Percentiles rank a stretch among this genome's conserved stretches.
Conservation (phyloP, 2,329 filamentous ascomycete genomes). For the Neospermospora avenae region DNA sequence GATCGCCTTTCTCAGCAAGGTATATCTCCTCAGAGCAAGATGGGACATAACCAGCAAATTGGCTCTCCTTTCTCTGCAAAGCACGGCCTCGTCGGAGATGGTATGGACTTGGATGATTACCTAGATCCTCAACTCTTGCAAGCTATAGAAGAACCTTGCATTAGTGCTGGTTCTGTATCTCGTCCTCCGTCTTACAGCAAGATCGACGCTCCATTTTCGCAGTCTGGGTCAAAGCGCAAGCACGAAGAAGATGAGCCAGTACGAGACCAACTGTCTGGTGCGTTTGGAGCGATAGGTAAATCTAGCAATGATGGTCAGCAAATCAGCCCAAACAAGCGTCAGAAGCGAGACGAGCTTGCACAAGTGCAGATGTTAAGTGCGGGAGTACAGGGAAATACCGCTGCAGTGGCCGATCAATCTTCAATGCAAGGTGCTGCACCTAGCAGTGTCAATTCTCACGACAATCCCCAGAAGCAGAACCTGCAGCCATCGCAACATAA, state of each 20-base stretch:
- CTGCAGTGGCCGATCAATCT: neutral
- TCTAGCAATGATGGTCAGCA: neutral
- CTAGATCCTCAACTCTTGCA: neutral
- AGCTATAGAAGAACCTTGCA: too few relatives aligned
- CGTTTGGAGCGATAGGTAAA: neutral
- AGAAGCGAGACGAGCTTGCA: neutral
- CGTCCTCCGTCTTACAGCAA: neutral
- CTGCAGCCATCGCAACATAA: neutral
- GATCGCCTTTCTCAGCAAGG: neutral
- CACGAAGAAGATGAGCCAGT: neutral
- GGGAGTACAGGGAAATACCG: neutral
- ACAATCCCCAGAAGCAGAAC: neutral
- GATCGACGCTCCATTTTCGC: neutral
- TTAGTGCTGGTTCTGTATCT: neutral
- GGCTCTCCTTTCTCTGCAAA: neutral
- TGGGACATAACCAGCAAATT: neutral
- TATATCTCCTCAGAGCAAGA: neutral
- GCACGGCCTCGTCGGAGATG: neutral
- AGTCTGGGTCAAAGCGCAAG: neutral
- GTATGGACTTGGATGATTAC: neutral
- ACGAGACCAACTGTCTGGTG: neutral
- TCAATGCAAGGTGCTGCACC: neutral
- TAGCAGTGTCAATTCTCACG: neutral
- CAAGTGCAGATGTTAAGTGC: too few relatives aligned
- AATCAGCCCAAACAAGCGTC: neutral